Base-by-base conservation (phyloP, 805 yeast species). In the Pichia insulana region DNA sequence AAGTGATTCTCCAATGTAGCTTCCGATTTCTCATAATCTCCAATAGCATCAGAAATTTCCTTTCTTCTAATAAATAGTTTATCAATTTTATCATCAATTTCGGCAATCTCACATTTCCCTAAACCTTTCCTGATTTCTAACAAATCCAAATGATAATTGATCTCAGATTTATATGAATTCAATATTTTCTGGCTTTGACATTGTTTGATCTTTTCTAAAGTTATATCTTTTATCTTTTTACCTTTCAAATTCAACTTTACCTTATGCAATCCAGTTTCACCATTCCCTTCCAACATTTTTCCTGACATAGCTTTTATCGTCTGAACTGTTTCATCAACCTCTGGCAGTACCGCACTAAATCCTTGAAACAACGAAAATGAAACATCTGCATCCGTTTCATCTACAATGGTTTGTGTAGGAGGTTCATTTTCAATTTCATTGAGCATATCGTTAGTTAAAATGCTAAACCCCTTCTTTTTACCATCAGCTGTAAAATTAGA, bases 331-430 rank as follows among this genome's bases (percentile, higher is more conserved):
- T 69, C 74, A 46, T 73, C 65, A n/a, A 73, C 61, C 15, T 72
- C 72, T 1, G 78, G 77, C 30, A 71, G 55, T 1, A 74, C 65
- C 4, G 86, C 84, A 51, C 69, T 68, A 54, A 83, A 80, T 1
- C 89, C 88, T 58, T 82, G 89, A 52, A 73, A 80, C 18, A 83
- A 59, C 3, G 87, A 75, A 48, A 74, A 75, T 9, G 56, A 52
- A 1, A 44, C 17, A 9, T 37, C 45, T 8, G 28, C 40, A 10
- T 37, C 41, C 11, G 19, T 32, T 16, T 30, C 16, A n/a, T 22
- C 15, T 9, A 15, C 15, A 20, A 17, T 18, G 16, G 20, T 34
- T 13, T 12, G 18, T 11, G 18, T 12, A 11, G 19, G 5, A 11
- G 19, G 5, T 19, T 19, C 22, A 18, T 55, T 58, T 1, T 85